Evolutionary conservation across 768 basidiomycete species (phyloP), one percentile per base, ranked within the genome.

Genomic region (Podaxis mareebaensis): DNA sequence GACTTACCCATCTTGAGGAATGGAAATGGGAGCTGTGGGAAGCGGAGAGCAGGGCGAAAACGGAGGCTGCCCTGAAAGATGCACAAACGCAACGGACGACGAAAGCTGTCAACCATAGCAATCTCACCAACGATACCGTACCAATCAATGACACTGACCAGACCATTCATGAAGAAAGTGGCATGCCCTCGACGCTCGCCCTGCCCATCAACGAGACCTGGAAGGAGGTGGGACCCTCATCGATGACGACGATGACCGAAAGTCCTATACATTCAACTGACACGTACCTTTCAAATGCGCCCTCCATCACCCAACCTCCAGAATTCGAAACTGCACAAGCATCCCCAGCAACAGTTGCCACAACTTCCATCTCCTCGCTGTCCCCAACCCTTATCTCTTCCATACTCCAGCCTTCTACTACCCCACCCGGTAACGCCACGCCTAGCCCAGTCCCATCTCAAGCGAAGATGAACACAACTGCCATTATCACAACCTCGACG

Each of bases 21-120:
- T 99, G 92, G 87, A 96, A 96, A 68, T 92, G 93, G 90, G 92
- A 93, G 54, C 79, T 80, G 5, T 94, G 92, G 91, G 86, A 91
- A 67, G 83, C 79, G 3, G 89, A 91, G 71, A 90, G 89, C 66
- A 79, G 74, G 42, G 79, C 79, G 0, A 82, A 83, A 60, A 71
- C 73, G 38, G 79, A 76, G 20, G 78, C 78, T 24, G 54, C 72
- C 4, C 70, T 69, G 11, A 79, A 80, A 51, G 72, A 67, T 24
- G 59, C 64, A n/a, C 63, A 65, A 39, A 60, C 69, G 6, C 28
- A 30, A 12, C 60, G 20, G 42, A 42, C 61, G 24, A 22, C 15
- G 15, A 48, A 57, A 20, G 11, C 26, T 2, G 33, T 53, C 7
- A 39, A 56, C 15, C 46, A 24, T 24, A 57, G 13, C 44, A 46